A percentile compares a stretch with the other conserved stretches of the same genome.
Conservation (phyloP, 2,329 filamentous ascomycete genomes). For the Ceratocystiopsis minuta region DNA sequence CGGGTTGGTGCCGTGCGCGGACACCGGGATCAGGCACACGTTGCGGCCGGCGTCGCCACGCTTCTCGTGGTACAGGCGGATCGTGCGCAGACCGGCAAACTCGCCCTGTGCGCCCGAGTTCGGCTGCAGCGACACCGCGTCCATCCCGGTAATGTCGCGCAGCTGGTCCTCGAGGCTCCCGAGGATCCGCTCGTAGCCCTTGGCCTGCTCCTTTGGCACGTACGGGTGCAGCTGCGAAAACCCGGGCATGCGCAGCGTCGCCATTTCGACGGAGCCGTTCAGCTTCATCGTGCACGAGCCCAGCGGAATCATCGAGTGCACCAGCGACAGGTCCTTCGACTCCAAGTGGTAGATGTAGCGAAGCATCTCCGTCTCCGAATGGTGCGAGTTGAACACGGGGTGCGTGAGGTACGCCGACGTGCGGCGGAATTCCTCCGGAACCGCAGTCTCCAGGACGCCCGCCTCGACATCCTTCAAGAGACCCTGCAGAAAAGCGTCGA, state of each 20-base stretch:
- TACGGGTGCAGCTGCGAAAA: constrained; percentile 74
- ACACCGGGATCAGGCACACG: constrained; percentile 86
- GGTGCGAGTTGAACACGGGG: constrained; percentile 85
- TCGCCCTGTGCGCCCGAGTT: constrained; percentile 95
- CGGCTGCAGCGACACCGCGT: constrained; percentile 75
- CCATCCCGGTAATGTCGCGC: constrained; percentile 71
- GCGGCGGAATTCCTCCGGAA: constrained; percentile 46
- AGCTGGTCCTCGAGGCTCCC: constrained; percentile 58
- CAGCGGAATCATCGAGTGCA: constrained; percentile 94
- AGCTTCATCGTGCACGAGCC: constrained; percentile 98
- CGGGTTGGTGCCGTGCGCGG: constrained; percentile 89
- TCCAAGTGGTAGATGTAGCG: constrained; percentile 87
- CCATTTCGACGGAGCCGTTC: constrained; percentile 87
- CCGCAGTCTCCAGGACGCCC: constrained; percentile 8
- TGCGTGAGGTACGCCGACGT: constrained; percentile 67
- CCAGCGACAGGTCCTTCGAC: constrained; percentile 83
- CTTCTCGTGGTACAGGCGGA: constrained; percentile 65
- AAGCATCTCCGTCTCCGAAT: constrained; percentile 85
- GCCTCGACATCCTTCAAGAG: constrained; percentile 19
- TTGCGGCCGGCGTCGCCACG: constrained; percentile 56
- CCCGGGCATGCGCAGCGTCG: constrained; percentile 58
- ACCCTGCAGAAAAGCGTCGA: constrained; percentile 18
- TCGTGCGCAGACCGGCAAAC: constrained; percentile 76
- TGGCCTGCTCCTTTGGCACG: constrained; percentile 41
- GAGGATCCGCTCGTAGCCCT: constrained; percentile 55